These are phyloP conservation scores for Vaccinium darrowii DNA, from an alignment of 148 eudicot genomes.

Conservation along the genomic window DNA sequence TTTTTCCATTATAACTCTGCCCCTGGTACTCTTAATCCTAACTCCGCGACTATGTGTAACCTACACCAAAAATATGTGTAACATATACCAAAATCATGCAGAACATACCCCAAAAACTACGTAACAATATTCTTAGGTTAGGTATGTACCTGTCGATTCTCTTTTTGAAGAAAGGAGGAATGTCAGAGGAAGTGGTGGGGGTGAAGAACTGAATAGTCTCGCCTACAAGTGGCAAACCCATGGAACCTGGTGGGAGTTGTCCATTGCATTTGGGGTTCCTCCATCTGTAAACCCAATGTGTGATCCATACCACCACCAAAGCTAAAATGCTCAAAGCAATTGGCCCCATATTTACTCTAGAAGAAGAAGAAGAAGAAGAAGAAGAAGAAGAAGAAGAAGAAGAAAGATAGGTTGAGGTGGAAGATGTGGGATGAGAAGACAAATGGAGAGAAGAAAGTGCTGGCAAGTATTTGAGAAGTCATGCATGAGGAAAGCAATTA, in stretches of 20 bases:
- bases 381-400: background rate
- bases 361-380: background rate
- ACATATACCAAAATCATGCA: no score
- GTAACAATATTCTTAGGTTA: no score
- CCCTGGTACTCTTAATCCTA: no score
- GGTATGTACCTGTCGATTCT: slow-evolving; percentile 65
- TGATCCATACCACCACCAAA: slow-evolving; percentile 34
- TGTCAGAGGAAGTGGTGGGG: no score
- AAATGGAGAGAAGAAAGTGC: slow-evolving; percentile 28
- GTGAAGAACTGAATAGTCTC: slow-evolving; percentile 18
- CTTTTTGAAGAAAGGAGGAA: slow-evolving; percentile 17
- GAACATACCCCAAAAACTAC: no score
- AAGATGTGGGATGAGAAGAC: slow-evolving; percentile 7
- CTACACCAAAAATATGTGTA: no score
- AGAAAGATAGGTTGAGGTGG: background rate
- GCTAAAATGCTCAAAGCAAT: slow-evolving; percentile 32
- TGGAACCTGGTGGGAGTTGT: slow-evolving; percentile 76
- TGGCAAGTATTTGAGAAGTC: slow-evolving; percentile 47
- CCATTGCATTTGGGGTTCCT: slow-evolving; percentile 75
- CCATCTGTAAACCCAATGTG: slow-evolving; percentile 71
- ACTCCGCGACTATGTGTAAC: no score
- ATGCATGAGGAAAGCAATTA: slow-evolving; percentile 33
- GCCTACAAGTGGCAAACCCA: slow-evolving; percentile 84
- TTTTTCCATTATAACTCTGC: no score
- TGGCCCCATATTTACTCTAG: slow-evolving; percentile 28